Base-by-base conservation (phyloP, 306 rosid species). In the Gleditsia sinensis region DNA sequence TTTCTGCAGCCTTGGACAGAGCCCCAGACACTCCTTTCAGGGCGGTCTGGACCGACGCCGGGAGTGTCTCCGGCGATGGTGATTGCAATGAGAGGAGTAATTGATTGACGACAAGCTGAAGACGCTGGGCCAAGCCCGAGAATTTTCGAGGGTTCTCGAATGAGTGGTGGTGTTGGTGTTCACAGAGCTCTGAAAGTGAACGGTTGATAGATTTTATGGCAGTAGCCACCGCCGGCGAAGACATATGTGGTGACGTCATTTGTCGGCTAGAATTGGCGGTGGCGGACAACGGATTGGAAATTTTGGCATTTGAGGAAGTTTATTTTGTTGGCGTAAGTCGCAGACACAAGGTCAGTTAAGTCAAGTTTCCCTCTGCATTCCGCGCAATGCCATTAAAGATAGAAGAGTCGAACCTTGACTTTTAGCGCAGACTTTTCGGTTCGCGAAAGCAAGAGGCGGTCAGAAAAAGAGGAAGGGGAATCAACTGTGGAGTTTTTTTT, bases 81-180 rank as follows among this genome's bases (percentile, higher is more conserved):
- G 77, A 37, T 1, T 56, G 34, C 13, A 77, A 7, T 5, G 69
- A 67, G 21, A 67, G 73, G 68, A 80, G 75, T 21, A 83, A 63
- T 4, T 80, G 77, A 37, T 63, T 78, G 74, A 80, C 43, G 14
- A 54, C 36, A 9, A 78, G 48, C 30, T 76, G 86, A 58, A 86
- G 84, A 20, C 86, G 83, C n/a, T 24, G 72, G 8, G 83, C 83
- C 13, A 83, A 83, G 61, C 56, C 65, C 32, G 72, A 72, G 79
- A 86, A 86, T 11, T 69, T 65, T 8, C 78, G 75, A 0, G 88
- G 81, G 34, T 70, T 71, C 14, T 83, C 77, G 56, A 83, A 80
- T 9, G 74, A 69, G 76, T 45, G 73, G 53, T 23, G 78, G 10
- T 24, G 73, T 43, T 14, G 55, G 13, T 56, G 75, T 6, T 64